Conservation (phyloP, 371 early-diverging fungal species). For the Dichotomocladium elegans region DNA sequence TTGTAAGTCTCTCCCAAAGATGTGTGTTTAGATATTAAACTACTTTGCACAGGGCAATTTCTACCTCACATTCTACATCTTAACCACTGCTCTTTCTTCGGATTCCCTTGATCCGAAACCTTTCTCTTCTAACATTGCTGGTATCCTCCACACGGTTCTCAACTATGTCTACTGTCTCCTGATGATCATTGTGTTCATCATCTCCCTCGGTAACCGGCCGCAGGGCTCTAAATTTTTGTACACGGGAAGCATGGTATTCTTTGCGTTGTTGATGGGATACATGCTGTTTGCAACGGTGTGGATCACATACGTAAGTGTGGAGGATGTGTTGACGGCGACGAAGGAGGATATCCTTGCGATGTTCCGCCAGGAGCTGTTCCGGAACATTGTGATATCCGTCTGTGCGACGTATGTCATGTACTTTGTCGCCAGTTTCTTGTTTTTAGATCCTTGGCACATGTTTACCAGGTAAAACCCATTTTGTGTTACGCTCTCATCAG, state of each 20-base stretch:
- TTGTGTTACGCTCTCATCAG: constrained; percentile 25
- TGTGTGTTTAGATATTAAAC: constrained; percentile 7
- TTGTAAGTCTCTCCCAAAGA: constrained; percentile 47
- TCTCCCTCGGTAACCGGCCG: constrained; percentile 80
- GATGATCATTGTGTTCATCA: constrained; percentile 64
- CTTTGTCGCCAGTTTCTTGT: constrained; percentile 59
- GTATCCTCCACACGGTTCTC: constrained; percentile 45
- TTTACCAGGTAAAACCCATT: constrained; percentile 35
- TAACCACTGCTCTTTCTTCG: constrained; percentile 34
- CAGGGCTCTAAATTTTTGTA: constrained; percentile 74
- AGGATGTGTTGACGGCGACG: too few relatives aligned
- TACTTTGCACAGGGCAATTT: constrained; percentile 71
- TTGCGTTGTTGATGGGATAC: constrained; percentile 57
- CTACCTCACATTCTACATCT: constrained; percentile 71
- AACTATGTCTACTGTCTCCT: constrained; percentile 59
- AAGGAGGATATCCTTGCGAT: constrained; percentile 24
- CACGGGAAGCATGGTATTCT: constrained; percentile 43
- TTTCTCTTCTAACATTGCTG: constrained; percentile 41
- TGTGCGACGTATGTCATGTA: constrained; percentile 67
- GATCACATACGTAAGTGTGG: constrained; percentile 48
- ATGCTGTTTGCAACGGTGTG: constrained; percentile 57
- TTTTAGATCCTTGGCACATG: constrained; percentile 72
- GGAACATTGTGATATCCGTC: constrained; percentile 57
- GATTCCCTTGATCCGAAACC: constrained; percentile 27
- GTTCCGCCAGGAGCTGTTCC: constrained; percentile 40